Percentiles rank a stretch among this genome's conserved stretches.
Conservation (phyloP, 345 rosid genomes). For the Ricinus communis region DNA sequence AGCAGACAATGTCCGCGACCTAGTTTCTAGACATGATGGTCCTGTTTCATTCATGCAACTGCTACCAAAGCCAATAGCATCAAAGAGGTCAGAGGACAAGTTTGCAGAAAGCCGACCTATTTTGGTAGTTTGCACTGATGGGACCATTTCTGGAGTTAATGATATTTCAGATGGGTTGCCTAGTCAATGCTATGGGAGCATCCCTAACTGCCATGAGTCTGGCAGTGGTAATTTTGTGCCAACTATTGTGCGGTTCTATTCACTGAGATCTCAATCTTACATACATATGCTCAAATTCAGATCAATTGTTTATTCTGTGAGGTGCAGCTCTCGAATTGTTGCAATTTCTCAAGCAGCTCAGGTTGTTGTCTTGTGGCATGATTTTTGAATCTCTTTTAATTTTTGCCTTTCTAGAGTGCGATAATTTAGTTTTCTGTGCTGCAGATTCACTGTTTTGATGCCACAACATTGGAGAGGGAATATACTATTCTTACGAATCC, state of each 20-base stretch:
- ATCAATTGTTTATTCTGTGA: slow-evolving; percentile 68
- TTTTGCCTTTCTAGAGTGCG: slow-evolving; percentile 5
- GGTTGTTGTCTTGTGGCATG: slow-evolving; percentile 40
- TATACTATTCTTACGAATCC: slow-evolving; percentile 72
- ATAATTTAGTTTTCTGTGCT: slow-evolving; percentile 22
- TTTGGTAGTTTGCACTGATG: slow-evolving; percentile 68
- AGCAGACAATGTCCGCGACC: slow-evolving; percentile 66
- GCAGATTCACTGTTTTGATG: slow-evolving; percentile 87
- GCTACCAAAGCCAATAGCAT: slow-evolving; percentile 57
- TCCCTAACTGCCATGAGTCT: slow-evolving; percentile 38
- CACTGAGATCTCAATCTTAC: slow-evolving; percentile 74
- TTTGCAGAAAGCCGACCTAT: slow-evolving; percentile 66
- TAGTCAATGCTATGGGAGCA: slow-evolving; percentile 36
- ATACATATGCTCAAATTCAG: slow-evolving; percentile 72
- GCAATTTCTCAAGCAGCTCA: slow-evolving; percentile 76
- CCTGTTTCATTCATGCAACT: slow-evolving; percentile 82
- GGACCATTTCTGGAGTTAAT: slow-evolving; percentile 40
- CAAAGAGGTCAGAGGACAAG: slow-evolving; percentile 43
- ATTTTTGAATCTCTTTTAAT: not conserved
- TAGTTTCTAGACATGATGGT: slow-evolving; percentile 78
- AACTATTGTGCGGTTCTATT: slow-evolving; percentile 66
- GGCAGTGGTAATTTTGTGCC: slow-evolving; percentile 46
- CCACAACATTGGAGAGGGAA: slow-evolving; percentile 56
- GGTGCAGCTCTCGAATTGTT: slow-evolving; percentile 89
- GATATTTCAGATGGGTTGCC: slow-evolving; percentile 42